phyloP scores from a whole-genome alignment of 2,329 filamentous ascomycete species.

The Sporothrix pallida region DNA sequence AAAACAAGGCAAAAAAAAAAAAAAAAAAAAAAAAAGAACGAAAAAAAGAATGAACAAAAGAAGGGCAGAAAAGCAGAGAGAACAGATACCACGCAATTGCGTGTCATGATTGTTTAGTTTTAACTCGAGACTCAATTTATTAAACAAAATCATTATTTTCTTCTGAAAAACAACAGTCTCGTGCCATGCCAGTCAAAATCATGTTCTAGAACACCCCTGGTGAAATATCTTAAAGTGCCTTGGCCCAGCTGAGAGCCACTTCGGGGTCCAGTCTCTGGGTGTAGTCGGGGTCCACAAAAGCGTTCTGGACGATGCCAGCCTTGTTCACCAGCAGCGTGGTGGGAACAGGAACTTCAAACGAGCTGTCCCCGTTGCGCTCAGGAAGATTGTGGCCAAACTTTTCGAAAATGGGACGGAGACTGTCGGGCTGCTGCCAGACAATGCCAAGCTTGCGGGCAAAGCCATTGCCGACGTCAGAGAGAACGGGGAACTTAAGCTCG shows the following conservation, averaged over 20 bases:
- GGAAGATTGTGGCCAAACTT: conserved; percentile 44
- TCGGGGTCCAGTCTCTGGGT: conserved; percentile 47
- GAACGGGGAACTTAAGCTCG: conserved; percentile 49
- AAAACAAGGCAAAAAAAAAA: too few relatives aligned
- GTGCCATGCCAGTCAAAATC: too few relatives aligned
- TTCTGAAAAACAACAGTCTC: too few relatives aligned
- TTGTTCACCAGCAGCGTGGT: conserved; percentile 48
- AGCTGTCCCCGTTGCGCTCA: conserved; percentile 48
- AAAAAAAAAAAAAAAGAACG: too few relatives aligned
- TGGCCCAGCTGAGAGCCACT: conserved; percentile 46
- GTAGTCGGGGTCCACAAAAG: conserved; percentile 48
- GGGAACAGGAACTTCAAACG: conserved; percentile 48
- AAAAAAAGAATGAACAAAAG: too few relatives aligned
- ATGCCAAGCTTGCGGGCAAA: conserved; percentile 48
- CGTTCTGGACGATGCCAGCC: conserved; percentile 46
- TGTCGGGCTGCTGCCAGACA: conserved; percentile 44
- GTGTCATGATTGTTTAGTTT: too few relatives aligned
- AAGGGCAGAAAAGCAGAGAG: too few relatives aligned
- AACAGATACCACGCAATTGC: too few relatives aligned
- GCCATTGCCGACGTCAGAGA: conserved; percentile 48
- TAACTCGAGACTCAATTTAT: too few relatives aligned
- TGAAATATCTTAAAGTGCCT: conserved; percentile 38
- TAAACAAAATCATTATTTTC: too few relatives aligned
- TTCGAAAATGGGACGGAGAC: conserved; percentile 41
- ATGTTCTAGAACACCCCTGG: too few relatives aligned